These are phyloP conservation scores for Diaporthe longicolla DNA, from an alignment of 2,329 filamentous ascomycete species.

Conservation along the genomic window DNA sequence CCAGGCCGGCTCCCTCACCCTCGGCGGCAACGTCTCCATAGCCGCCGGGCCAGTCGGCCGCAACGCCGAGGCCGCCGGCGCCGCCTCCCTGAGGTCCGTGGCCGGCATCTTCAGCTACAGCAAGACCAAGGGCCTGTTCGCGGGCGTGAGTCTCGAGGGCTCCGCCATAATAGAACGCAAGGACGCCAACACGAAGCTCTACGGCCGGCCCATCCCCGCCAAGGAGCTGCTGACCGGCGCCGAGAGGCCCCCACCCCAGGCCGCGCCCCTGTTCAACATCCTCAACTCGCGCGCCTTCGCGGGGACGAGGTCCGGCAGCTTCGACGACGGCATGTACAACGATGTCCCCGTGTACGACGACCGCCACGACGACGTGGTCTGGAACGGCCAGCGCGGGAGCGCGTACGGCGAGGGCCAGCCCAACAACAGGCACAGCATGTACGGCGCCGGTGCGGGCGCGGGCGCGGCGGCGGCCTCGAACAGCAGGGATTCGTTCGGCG, in stretches of 20 bases:
- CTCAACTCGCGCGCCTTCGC: conserved; percentile 89
- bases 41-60: conserved; percentile 94
- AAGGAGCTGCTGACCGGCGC: conserved; percentile 84
- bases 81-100: conserved; percentile 89
- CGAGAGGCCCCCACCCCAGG: conserved; percentile 83
- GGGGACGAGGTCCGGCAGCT: conserved; percentile 65
- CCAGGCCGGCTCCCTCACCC: conserved; percentile 89
- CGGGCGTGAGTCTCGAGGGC: conserved; percentile 94
- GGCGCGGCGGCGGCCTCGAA: conserved; percentile 43
- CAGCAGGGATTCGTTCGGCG: conserved; percentile 66
- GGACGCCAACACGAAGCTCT: conserved; percentile 97
- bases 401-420: conserved; percentile 77
- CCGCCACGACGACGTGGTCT: conserved; percentile 84
- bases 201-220: conserved; percentile 86
- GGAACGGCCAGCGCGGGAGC: conserved; percentile 81
- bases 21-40: conserved; percentile 96
- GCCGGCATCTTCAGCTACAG: conserved; percentile 97
- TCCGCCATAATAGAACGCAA: conserved; percentile 93
- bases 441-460: conserved; percentile 48
- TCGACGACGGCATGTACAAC: conserved; percentile 86
- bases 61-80: conserved; percentile 96
- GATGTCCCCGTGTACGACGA: conserved; percentile 92
- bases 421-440: conserved; percentile 51
- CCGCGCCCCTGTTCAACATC: conserved; percentile 86
- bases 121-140: conserved; percentile 97